These are phyloP conservation scores for Hanseniaspora hatyaiensis DNA, from an alignment of 805 yeast genomes.

Conservation along the genomic window DNA sequence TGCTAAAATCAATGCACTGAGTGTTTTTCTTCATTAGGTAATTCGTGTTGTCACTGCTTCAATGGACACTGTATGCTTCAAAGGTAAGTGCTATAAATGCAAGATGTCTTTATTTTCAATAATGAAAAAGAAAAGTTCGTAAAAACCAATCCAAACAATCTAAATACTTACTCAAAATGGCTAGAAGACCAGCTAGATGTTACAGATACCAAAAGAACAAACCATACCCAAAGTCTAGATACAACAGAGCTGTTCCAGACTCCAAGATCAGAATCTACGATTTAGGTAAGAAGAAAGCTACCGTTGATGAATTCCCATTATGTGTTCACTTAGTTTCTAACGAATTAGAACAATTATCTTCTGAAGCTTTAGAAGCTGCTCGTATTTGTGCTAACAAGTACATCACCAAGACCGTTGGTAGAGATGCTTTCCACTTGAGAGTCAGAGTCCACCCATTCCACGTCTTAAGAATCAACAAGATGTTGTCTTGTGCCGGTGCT, in stretches of 20 bases:
- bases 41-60: too few relatives aligned
- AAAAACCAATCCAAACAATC: slow-evolving; percentile 11
- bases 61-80: too few relatives aligned
- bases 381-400: slow-evolving; percentile 99
- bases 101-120: too few relatives aligned
- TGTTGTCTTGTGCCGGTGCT: slow-evolving; percentile 99
- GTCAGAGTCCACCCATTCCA: slow-evolving; percentile 99
- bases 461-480: slow-evolving; percentile 99
- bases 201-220: slow-evolving; percentile 99
- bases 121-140: neutral
- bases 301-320: slow-evolving; percentile 98
- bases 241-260: slow-evolving; percentile 99
- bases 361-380: slow-evolving; percentile 99
- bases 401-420: slow-evolving; percentile 93
- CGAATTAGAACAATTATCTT: slow-evolving; percentile 97
- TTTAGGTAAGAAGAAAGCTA: slow-evolving; percentile 99
- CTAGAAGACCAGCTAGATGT: slow-evolving; percentile 99
- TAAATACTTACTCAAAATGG: slow-evolving; percentile 57
- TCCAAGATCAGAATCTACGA: slow-evolving; percentile 98
- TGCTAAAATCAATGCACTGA: too few relatives aligned
- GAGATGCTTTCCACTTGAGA: slow-evolving; percentile 99
- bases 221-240: slow-evolving; percentile 99
- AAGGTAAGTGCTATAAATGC: too few relatives aligned
- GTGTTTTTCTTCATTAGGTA: too few relatives aligned
- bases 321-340: slow-evolving; percentile 98